Percentiles rank a stretch among this genome's conserved stretches.
Evolutionary conservation across 345 rosid species (phyloP).

Genomic region (Brassica carinata): DNA sequence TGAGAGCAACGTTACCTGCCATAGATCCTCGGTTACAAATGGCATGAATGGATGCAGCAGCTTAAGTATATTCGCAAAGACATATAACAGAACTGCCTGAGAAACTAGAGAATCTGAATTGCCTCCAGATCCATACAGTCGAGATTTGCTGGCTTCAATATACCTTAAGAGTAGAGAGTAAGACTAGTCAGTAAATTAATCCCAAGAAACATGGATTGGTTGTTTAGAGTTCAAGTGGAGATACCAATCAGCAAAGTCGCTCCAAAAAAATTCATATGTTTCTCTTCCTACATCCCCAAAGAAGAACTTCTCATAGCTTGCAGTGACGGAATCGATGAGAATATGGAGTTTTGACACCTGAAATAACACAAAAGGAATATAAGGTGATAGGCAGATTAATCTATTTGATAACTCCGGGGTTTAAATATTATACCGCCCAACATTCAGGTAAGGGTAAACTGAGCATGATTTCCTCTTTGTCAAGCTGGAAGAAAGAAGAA

Average conservation of each 20-base stretch:
- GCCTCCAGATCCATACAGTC: constrained; percentile 64
- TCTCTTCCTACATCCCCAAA: constrained; percentile 97
- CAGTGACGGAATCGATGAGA: constrained; percentile 77
- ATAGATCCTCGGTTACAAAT: constrained; percentile 91
- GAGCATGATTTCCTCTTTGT: constrained; percentile 61
- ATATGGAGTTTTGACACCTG: constrained; percentile 93
- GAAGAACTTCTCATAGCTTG: constrained; percentile 82
- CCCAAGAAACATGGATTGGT: constrained; percentile 13
- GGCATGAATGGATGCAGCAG: constrained; percentile 98
- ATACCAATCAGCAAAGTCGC: constrained; percentile 97
- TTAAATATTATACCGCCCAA: constrained; percentile 76
- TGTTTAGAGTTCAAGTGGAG: constrained; percentile 21
- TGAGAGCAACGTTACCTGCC: too few relatives aligned
- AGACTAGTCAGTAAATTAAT: constrained; percentile 20
- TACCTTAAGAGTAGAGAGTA: constrained; percentile 47
- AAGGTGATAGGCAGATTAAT: constrained; percentile 5
- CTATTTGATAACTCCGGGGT: constrained; percentile 2
- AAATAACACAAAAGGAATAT: constrained; percentile 21
- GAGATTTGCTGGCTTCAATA: constrained; percentile 96
- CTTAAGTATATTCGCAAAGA: constrained; percentile 80
- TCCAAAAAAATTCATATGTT: constrained; percentile 92
- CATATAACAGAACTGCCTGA: constrained; percentile 84
- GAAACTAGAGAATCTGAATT: constrained; percentile 55
- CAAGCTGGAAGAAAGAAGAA: constrained; percentile 59
- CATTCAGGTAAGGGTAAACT: constrained; percentile 79